phyloP scores from a whole-genome alignment of 2,329 filamentous ascomycete genomes.

The Monilinia aucupariae region DNA sequence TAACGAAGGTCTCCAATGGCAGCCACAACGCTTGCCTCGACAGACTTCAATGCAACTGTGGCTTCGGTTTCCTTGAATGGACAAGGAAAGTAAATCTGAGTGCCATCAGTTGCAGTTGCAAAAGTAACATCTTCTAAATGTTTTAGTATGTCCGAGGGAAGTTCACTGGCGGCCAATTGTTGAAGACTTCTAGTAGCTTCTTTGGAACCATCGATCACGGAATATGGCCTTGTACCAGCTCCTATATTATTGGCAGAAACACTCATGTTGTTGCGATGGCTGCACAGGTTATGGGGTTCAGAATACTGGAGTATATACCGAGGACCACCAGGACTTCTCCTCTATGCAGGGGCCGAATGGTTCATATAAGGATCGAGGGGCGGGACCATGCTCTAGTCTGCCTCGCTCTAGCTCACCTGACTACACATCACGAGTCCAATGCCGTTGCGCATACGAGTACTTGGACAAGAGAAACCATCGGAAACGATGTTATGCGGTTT shows the following conservation, averaged over 20 bases:
- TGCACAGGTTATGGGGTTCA: neutral
- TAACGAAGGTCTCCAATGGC: constrained; percentile 52
- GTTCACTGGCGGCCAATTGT: constrained; percentile 21
- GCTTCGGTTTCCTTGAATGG: constrained; percentile 45
- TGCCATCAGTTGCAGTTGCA: constrained; percentile 28
- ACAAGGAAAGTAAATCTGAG: constrained; percentile 41
- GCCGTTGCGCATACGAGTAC: neutral
- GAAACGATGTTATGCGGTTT: neutral
- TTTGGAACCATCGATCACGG: constrained; percentile 27
- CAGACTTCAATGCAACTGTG: constrained; percentile 41
- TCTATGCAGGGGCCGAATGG: neutral
- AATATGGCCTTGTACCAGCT: constrained; percentile 21
- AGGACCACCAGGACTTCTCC: neutral
- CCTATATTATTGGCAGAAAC: neutral
- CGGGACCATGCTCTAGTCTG: neutral
- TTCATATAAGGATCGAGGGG: neutral
- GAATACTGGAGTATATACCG: neutral
- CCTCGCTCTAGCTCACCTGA: neutral
- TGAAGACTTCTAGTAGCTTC: constrained; percentile 25
- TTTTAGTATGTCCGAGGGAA: constrained; percentile 24
- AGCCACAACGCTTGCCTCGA: constrained; percentile 48
- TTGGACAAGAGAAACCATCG: neutral
- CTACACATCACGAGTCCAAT: neutral
- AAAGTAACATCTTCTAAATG: constrained; percentile 28
- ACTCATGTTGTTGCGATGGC: neutral